Conservation (phyloP, 768 basidiomycete species). For the Megacollybia marginata region DNA sequence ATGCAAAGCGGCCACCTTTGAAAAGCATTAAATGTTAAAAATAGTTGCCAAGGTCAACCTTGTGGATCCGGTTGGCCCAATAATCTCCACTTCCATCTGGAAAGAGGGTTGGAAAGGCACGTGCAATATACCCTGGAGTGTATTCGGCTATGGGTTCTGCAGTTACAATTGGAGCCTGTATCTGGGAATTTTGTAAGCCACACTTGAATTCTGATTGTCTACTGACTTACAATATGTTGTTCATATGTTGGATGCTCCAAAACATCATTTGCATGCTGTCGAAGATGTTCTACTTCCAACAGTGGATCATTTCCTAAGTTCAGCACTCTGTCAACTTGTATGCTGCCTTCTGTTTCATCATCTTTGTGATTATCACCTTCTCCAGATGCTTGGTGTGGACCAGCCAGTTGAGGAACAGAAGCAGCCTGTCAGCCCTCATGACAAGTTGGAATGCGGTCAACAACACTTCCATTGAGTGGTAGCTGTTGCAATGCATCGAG, state of each 20-base stretch:
- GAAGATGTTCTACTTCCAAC: too few species aligned
- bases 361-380: too few species aligned
- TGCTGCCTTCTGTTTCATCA: too few species aligned
- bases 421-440: too few species aligned
- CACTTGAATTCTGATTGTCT: slow-evolving; percentile 1
- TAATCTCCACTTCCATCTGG: slow-evolving; percentile 14
- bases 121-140: slow-evolving; percentile 7
- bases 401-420: too few species aligned
- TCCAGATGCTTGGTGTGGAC: too few species aligned
- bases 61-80: background rate
- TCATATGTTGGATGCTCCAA: too few species aligned
- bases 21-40: slow-evolving; percentile 10
- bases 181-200: slow-evolving; percentile 2
- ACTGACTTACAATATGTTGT: too few species aligned
- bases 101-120: slow-evolving; percentile 19
- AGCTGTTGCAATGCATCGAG: slow-evolving; percentile 9
- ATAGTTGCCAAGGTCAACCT: slow-evolving; percentile 12
- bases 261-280: too few species aligned
- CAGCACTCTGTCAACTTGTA: too few species aligned
- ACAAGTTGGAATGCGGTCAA: slow-evolving; percentile 3
- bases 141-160: slow-evolving; percentile 7
- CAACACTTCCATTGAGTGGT: slow-evolving; percentile 9
- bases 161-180: slow-evolving; percentile 4
- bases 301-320: too few species aligned
- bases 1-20: slow-evolving; percentile 13